Evolutionary conservation across 1,284 basidiomycete species (phyloP).

Genomic region (Hypsizygus ulmarius): DNA sequence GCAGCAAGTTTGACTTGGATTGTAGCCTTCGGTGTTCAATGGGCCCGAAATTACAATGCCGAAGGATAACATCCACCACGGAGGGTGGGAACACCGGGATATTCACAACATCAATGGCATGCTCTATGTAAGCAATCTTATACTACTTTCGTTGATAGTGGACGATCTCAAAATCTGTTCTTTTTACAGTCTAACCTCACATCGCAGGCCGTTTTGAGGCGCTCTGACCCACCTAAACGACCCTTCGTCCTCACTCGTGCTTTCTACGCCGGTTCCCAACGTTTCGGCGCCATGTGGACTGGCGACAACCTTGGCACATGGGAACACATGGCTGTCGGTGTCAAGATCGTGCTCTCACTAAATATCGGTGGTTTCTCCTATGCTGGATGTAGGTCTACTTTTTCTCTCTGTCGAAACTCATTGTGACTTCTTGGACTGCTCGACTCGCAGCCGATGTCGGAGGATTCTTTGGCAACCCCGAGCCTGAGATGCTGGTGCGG

Average conservation of each 20-base stretch:
- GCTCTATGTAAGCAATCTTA: constrained; percentile 59
- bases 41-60: constrained; percentile 98
- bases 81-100: constrained; percentile 97
- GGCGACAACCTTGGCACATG: constrained; percentile 98
- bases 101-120: constrained; percentile 93
- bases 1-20: not conserved
- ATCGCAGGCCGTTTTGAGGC: constrained; percentile 74
- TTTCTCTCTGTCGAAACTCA: not conserved
- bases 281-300: constrained; percentile 97
- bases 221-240: constrained; percentile 73
- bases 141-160: not conserved
- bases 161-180: constrained; percentile 11
- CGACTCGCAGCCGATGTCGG: constrained; percentile 83
- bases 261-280: constrained; percentile 95
- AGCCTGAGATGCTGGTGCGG: constrained; percentile 90
- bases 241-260: constrained; percentile 95
- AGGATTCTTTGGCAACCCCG: constrained; percentile 98
- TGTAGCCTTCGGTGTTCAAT: constrained; percentile 92
- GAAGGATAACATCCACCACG: constrained; percentile 88
- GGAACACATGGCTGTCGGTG: constrained; percentile 94
- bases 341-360: constrained; percentile 93
- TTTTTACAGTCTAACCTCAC: constrained; percentile 76
- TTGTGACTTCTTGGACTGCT: constrained; percentile 7
- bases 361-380: constrained; percentile 94
- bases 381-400: constrained; percentile 69